phyloP scores from a whole-genome alignment of 257 asterid genomes.

The Solanum clarkiae region DNA sequence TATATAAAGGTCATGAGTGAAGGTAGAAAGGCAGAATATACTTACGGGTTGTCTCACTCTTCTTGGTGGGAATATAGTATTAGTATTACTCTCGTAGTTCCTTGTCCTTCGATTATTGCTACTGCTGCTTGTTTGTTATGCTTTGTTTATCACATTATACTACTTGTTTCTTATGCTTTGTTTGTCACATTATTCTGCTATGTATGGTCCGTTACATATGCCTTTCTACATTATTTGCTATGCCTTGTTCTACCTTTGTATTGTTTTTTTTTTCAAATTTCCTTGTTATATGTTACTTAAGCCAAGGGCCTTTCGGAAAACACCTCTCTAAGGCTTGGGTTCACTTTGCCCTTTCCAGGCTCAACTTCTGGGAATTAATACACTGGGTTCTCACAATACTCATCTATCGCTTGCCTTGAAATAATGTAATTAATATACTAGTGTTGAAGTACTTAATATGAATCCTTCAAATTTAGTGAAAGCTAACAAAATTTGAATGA shows the following conservation, averaged over 20 bases:
- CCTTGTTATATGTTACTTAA: background rate
- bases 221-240: background rate
- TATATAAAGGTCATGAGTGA: background rate
- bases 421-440: background rate
- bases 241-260: background rate
- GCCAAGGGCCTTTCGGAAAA: background rate
- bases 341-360: background rate
- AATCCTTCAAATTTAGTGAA: background rate
- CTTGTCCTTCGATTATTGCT: background rate
- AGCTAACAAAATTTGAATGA: background rate
- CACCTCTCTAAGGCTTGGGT: background rate
- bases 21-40: too few species aligned
- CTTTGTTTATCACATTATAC: background rate
- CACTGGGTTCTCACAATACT: background rate
- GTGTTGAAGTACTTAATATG: background rate
- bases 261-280: background rate
- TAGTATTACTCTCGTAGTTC: background rate
- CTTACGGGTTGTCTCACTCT: too few species aligned
- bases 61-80: background rate
- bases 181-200: background rate
- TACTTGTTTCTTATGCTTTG: too few species aligned
- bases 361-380: background rate
- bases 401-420: background rate
- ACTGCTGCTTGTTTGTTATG: background rate
- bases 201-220: background rate